Conservation (phyloP, 2,329 filamentous ascomycete genomes). For the Fusarium piperis region DNA sequence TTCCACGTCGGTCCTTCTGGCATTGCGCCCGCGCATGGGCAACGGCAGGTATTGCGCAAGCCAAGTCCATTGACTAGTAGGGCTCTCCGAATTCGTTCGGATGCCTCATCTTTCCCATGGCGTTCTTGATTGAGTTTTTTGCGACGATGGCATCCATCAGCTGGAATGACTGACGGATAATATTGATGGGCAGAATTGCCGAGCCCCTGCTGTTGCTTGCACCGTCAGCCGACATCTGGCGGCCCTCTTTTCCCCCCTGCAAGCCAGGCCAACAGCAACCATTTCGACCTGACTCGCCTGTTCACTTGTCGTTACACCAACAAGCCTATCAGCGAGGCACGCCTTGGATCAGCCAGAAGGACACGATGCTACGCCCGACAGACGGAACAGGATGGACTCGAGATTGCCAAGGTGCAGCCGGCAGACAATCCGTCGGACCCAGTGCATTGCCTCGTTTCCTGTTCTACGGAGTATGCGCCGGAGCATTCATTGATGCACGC, state of each 20-base stretch:
- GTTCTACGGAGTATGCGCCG: slow-evolving; percentile 7
- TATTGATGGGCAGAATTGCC: background rate
- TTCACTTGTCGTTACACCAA: slow-evolving; percentile 22
- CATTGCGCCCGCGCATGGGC: background rate
- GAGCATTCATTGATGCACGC: slow-evolving; percentile 1
- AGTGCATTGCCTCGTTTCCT: background rate
- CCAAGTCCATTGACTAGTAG: background rate
- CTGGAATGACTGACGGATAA: slow-evolving; percentile 4
- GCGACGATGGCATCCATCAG: background rate
- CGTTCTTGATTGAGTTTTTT: background rate
- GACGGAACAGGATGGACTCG: background rate
- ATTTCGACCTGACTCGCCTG: slow-evolving; percentile 27
- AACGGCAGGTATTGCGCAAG: background rate
- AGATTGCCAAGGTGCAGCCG: background rate
- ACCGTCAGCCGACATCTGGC: background rate
- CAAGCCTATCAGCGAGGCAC: background rate
- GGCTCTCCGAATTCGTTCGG: slow-evolving; percentile 19
- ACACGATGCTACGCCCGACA: slow-evolving; percentile 12
- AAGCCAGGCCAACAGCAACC: slow-evolving; percentile 19
- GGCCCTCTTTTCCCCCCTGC: background rate
- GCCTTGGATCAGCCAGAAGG: background rate
- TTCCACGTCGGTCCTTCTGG: slow-evolving; percentile 23
- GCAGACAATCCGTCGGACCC: slow-evolving; percentile 2
- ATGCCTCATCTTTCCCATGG: background rate
- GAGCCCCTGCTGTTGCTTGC: background rate